A percentile compares a stretch with the other conserved stretches of the same genome.
Conservation (phyloP, 2,329 filamentous ascomycete species). For the Ramichloridium luteum region DNA sequence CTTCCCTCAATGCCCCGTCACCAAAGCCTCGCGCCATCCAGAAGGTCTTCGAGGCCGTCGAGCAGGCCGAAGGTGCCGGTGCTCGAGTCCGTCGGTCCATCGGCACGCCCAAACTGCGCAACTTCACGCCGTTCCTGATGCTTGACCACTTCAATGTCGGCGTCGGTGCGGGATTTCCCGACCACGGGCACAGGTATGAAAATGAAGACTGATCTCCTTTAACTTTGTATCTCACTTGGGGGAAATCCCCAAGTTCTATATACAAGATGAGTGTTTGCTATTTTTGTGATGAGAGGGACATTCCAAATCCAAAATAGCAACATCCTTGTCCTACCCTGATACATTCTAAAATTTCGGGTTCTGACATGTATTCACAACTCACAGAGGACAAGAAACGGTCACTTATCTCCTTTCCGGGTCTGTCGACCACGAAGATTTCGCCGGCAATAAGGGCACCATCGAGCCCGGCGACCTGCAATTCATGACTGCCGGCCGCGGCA, state of each 20-base stretch:
- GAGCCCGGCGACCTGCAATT: slow-evolving; percentile 85
- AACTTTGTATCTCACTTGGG: too few relatives aligned
- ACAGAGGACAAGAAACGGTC: slow-evolving; percentile 76
- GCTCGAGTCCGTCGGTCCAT: slow-evolving; percentile 79
- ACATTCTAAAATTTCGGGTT: too few relatives aligned
- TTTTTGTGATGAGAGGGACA: too few relatives aligned
- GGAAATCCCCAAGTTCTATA: too few relatives aligned
- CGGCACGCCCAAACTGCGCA: slow-evolving; percentile 67
- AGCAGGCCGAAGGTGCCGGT: slow-evolving; percentile 80
- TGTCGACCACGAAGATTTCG: slow-evolving; percentile 87
- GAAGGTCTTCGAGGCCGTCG: slow-evolving; percentile 70
- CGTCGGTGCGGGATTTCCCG: slow-evolving; percentile 45
- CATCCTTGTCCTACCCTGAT: too few relatives aligned
- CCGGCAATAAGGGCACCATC: slow-evolving; percentile 73
- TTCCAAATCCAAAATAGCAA: too few relatives aligned
- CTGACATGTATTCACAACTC: too few relatives aligned
- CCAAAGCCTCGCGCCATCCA: slow-evolving; percentile 62
- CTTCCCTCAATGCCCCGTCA: slow-evolving; percentile 42
- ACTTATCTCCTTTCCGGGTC: slow-evolving; percentile 66
- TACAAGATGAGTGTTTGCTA: too few relatives aligned
- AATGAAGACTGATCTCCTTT: too few relatives aligned
- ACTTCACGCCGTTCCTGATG: slow-evolving; percentile 91
- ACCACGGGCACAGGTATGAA: too few relatives aligned
- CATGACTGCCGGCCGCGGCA: slow-evolving; percentile 88
- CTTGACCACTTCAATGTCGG: slow-evolving; percentile 70